Evolutionary conservation across 129 eudicot genomes (phyloP), one percentile per base, ranked within the genome.

Genomic region (Chrysanthemum seticuspe): DNA sequence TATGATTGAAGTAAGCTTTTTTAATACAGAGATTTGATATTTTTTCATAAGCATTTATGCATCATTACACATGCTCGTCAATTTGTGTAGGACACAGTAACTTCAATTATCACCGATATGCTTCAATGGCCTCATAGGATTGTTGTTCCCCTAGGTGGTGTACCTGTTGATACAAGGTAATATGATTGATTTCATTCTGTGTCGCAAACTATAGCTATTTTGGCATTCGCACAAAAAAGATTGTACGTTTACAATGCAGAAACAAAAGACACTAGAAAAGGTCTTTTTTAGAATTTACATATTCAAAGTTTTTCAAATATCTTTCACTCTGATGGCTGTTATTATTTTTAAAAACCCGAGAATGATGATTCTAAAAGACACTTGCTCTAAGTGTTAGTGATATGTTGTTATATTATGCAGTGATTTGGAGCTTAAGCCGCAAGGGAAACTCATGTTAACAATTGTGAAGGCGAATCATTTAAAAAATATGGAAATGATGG

Each of bases 51-150:
- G 12, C 52, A 4, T 21, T 34, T 62, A 25, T 12, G 52, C 34
- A 52, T 73, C 53, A 44, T 23, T 36, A 18, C 47, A 53, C 70
- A 31, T 11, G 34, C 10, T 64, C 65, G 62, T 10, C 63, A 34
- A 52, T 73, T 13, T 79, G 60, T 67, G 53, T 47, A 94, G 98
- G 98, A 90, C 77, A 94, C 96, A 49, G 97, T 94, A 49, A 67
- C 84, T 23, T 68, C 98, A 53, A 94, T 94, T 50, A 89, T 94
- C 29, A 88, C 85, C 3, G 98, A 94, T 73, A 94, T 88, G 88
- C 96, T 94, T 25, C 91, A 90, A 75, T 94, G 98, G 98, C 98
- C 98, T 11, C 98, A 94, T 82, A 86, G 98, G 70, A 94, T 94
- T 83, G 98, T 94, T 83, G 97, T 94, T 71, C 98, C 98, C 47